Evolutionary conservation across 1,284 basidiomycete genomes (phyloP), one percentile per base, ranked within the genome.

Genomic region (Tilletia indica): DNA sequence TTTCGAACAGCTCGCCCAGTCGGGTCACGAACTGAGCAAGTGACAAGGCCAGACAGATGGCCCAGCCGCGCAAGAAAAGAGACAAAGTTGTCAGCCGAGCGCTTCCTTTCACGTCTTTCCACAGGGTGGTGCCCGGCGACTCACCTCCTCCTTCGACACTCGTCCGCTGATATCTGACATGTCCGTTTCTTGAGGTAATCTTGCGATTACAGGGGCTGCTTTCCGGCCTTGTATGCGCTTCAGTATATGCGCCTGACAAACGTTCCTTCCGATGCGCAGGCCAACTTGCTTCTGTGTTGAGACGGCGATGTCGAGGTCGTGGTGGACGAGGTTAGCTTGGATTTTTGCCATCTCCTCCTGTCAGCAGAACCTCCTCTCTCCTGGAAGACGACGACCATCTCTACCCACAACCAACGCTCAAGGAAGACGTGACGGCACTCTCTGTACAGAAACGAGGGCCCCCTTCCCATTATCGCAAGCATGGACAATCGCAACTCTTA

Each of bases 1-100:
- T 9, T 31, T 47, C 66, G n/a, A 67, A 67, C n/a, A 48, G 66
- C 39, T 47, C 66, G 21, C 25, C 66, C 45, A 67, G 66, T 21
- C 19, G 12, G 6, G 39, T 48, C n/a, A 67, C 45, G 31, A 67
- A 67, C 66, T 67, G 45, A 14, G 42, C 6, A 45, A 31, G 25
- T 31, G 25, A 31, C 25, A 31, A 31, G 25, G 25, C 25, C 42
- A 45, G 42, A 3, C 42, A 45, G 42, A 45, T 14, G 3, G 6
- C 3, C 42, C 1, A 9, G 6, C 42, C 42, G 25, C 25, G 25
- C 25, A 31, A 31, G 25, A 31, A 31, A 2, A 31, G 25, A 31
- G 25, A 0, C 25, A 31, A 31, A 31, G 25, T 31, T 31, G 2
- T 31, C 25, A 31, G 25, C 25, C 25, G 1, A 31, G 25, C 2